Evolutionary conservation across 768 basidiomycete genomes (phyloP), one percentile per base, ranked within the genome.

Genomic region (Tylopilus balloui): DNA sequence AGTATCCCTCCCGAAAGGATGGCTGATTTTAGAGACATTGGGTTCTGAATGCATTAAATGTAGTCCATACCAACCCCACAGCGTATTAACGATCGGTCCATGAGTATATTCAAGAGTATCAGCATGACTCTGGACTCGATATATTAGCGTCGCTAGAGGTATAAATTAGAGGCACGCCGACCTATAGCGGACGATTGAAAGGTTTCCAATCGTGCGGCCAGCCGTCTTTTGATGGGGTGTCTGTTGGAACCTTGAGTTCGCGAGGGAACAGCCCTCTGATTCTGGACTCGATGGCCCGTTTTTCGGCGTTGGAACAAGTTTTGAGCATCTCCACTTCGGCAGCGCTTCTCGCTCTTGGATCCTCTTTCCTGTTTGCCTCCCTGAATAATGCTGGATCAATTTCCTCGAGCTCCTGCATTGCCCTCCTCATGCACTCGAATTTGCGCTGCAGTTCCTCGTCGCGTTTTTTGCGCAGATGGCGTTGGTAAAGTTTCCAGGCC

Each of bases 201-300:
- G 86, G 77, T 47, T 77, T 88, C 81, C 85, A 94, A n/a, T 85
- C 81, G 61, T 93, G 86, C 45, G 83, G 81, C 92, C 92, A 95
- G 4, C 91, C 90, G 36, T 76, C 74, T 47, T 78, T 79, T 21
- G 86, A 77, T 3, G 91, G 87, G 7, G 88, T 93, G 62, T 95
- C 93, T 5, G 87, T 81, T 37, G 94, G 93, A 40, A 89, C 76
- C 55, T 83, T 81, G 62, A 91, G 63, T 65, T 97, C 93, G 52
- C 94, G 78, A 51, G 94, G 94, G 69, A 94, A 89, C 31, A 95
- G 66, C 1, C 88, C 88, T 48, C 82, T 81, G 64, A 87, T 76
- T 56, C 88, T 77, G 25, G 87, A 82, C 66, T 94, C 89, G 58
- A 86, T 68, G 12, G 80, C 83, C 60, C 79, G 78, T 63, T 78